Conservation (phyloP, 108 stramenopile genomes). For the Nannochloropsis gaditana region DNA sequence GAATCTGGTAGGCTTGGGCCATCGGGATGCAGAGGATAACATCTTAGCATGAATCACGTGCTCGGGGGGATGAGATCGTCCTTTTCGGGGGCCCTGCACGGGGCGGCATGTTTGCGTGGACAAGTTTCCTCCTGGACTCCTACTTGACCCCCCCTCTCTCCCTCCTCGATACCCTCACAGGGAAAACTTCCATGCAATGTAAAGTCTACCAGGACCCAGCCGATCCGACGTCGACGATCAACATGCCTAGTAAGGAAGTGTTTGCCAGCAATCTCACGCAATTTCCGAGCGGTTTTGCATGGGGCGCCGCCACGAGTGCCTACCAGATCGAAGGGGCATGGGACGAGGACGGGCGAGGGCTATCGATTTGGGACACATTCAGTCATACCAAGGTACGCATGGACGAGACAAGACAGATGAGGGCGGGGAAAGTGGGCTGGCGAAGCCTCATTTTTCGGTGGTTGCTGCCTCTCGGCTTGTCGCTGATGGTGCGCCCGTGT, state of each 20-base stretch:
- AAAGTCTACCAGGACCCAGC: not conserved
- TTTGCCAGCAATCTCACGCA: not conserved
- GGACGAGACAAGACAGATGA: not conserved
- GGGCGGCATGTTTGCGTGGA: too few relatives aligned
- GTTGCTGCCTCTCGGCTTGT: not conserved
- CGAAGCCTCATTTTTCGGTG: not conserved
- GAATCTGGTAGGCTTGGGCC: too few relatives aligned
- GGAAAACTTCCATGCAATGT: constrained; percentile 9
- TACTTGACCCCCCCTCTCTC: not conserved
- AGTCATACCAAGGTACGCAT: not conserved
- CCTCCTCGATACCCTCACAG: not conserved
- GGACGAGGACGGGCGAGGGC: constrained; percentile 67
- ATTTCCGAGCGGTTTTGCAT: constrained; percentile 56
- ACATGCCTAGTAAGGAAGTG: constrained; percentile 14
- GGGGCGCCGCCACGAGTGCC: constrained; percentile 72
- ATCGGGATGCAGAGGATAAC: too few relatives aligned
- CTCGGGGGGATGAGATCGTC: too few relatives aligned
- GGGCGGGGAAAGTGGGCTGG: not conserved
- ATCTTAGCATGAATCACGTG: too few relatives aligned
- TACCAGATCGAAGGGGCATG: constrained; percentile 85
- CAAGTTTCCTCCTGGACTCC: not conserved
- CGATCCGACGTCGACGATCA: not conserved
- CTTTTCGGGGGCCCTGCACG: too few relatives aligned
- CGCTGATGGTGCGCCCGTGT: too few relatives aligned
- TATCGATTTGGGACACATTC: constrained; percentile 85